A percentile compares a stretch with the other conserved stretches of the same genome.
These are phyloP conservation scores for Podospora pseudopauciseta DNA, from an alignment of 495 filamentous ascomycete species.

Conservation along the genomic window DNA sequence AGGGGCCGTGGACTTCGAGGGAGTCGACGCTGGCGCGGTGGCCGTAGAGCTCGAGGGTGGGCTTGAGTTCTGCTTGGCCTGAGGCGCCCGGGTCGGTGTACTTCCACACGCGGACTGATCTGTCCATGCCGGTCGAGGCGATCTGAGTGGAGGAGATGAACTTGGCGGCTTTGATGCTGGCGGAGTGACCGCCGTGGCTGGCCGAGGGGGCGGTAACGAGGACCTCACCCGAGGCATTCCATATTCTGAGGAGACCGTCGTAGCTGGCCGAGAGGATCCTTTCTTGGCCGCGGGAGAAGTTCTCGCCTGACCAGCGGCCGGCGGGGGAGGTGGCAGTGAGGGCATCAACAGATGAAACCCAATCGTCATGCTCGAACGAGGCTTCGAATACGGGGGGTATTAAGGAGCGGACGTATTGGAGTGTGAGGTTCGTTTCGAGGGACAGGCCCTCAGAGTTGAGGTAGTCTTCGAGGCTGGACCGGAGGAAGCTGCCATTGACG, in stretches of 20 bases:
- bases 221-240: slow-evolving; percentile 79
- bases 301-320: slow-evolving; percentile 49
- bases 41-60: slow-evolving; percentile 79
- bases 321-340: slow-evolving; percentile 64
- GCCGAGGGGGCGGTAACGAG: slow-evolving; percentile 64
- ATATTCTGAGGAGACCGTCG: slow-evolving; percentile 81
- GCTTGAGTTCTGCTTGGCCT: slow-evolving; percentile 56
- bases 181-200: slow-evolving; percentile 65
- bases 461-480: slow-evolving; percentile 84
- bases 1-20: slow-evolving; percentile 69
- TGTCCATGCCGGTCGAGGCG: slow-evolving; percentile 77
- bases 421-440: slow-evolving; percentile 74
- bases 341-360: slow-evolving; percentile 90
- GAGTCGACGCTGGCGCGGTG: slow-evolving; percentile 73
- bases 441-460: slow-evolving; percentile 81
- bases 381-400: slow-evolving; percentile 82
- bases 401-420: slow-evolving; percentile 89
- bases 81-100: slow-evolving; percentile 64
- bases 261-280: slow-evolving; percentile 85
- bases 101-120: slow-evolving; percentile 82
- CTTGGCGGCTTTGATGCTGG: slow-evolving; percentile 72
- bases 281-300: slow-evolving; percentile 43
- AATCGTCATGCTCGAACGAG: slow-evolving; percentile 93
- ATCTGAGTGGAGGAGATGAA: slow-evolving; percentile 73
- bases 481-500: slow-evolving; percentile 84